Conservation (phyloP, 805 yeast species). For the Saccharomycopsis malanga region DNA sequence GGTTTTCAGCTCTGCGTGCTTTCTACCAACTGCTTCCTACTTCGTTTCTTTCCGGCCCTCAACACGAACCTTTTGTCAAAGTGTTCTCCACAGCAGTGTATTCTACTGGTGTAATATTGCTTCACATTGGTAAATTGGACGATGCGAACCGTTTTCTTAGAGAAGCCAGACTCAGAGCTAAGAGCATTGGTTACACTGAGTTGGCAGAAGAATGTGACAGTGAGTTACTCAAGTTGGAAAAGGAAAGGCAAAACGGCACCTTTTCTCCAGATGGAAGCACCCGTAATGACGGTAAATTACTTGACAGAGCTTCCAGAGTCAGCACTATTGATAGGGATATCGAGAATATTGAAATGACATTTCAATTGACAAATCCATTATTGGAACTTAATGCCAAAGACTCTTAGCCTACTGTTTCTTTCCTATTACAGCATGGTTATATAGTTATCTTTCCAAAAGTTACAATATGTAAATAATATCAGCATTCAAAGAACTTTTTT, state of each 20-base stretch:
- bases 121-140: neutral
- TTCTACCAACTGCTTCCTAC: neutral
- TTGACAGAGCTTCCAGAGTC: neutral
- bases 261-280: no score
- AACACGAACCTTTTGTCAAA: neutral
- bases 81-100: neutral
- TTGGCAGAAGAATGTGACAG: slow-evolving; percentile 13
- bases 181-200: slow-evolving; percentile 2
- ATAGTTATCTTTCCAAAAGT: no score
- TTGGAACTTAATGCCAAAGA: no score
- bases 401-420: no score
- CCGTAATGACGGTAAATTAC: no score
- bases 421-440: no score
- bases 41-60: neutral
- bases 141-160: slow-evolving; percentile 12
- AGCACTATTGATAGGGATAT: neutral
- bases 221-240: slow-evolving; percentile 17
- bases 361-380: neutral
- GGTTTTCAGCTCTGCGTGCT: neutral
- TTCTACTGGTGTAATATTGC: neutral
- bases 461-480: no score
- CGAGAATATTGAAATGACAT: neutral
- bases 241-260: neutral
- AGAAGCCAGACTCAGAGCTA: slow-evolving; percentile 2
- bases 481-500: no score